Conservation (phyloP, 495 filamentous ascomycete genomes). For the Penicillium alfredii region DNA sequence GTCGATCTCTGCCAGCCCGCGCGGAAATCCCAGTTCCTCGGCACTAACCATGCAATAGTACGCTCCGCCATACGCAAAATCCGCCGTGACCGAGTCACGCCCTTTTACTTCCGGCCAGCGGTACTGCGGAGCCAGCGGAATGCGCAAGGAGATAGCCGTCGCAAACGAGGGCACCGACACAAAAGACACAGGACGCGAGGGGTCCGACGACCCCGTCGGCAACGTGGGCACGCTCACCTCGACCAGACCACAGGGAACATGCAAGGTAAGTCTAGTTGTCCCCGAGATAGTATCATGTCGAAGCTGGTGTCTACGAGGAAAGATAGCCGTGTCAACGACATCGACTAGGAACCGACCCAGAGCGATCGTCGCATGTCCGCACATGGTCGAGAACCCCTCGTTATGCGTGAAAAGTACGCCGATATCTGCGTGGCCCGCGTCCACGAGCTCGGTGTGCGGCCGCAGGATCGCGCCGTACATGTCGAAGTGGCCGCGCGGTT, state of each 20-base stretch:
- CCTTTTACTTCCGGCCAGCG: conserved; percentile 11
- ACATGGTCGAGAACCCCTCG: conserved; percentile 75
- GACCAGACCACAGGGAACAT: conserved; percentile 15
- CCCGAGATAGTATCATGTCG: conserved; percentile 1
- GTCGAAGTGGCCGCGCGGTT: conserved; percentile 21
- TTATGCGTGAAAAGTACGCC: conserved; percentile 45
- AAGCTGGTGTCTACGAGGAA: conserved; percentile 9
- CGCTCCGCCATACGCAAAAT: conserved; percentile 14
- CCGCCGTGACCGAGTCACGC: conserved; percentile 4
- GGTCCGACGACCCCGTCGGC: conserved; percentile 12
- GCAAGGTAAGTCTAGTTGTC: conserved; percentile 8
- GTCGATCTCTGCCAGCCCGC: conserved; percentile 5
- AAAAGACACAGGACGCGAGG: conserved; percentile 15
- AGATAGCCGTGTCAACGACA: conserved; percentile 6
- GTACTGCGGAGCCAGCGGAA: conserved; percentile 10
- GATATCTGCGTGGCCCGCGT: conserved; percentile 9
- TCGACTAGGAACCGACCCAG: conserved; percentile 27
- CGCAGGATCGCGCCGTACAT: conserved; percentile 23
- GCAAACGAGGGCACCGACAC: conserved; percentile 18
- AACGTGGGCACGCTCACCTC: conserved; percentile 14
- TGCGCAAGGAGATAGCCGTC: conserved; percentile 9
- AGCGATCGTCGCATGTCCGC: conserved; percentile 46
- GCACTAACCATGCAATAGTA: conserved; percentile 12
- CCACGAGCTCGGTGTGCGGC: conserved; percentile 15
- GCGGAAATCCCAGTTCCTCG: conserved; percentile 11